These are phyloP conservation scores for Kwoniella pini DNA, from an alignment of 768 basidiomycete species.

Conservation along the genomic window DNA sequence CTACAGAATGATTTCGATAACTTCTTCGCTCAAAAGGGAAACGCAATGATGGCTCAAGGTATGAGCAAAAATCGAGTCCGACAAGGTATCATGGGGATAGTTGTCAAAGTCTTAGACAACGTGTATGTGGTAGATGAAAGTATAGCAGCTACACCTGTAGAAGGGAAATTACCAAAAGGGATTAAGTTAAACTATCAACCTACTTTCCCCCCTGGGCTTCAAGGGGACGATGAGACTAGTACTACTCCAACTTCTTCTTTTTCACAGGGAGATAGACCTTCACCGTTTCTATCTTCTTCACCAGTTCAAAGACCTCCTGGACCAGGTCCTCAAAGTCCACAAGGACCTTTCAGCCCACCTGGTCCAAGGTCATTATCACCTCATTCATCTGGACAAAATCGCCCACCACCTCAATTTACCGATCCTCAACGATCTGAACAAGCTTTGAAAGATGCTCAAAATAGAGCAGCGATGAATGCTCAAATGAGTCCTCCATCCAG, in stretches of 20 bases:
- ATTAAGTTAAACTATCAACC: slow-evolving; percentile 5
- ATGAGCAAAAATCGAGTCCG: neutral
- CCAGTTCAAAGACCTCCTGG: neutral
- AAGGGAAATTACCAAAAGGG: slow-evolving; percentile 10
- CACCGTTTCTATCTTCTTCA: neutral
- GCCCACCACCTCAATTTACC: neutral
- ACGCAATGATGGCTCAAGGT: neutral
- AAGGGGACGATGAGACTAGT: neutral
- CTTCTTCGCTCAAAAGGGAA: neutral
- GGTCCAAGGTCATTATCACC: neutral
- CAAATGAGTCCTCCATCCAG: neutral
- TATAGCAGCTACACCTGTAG: neutral
- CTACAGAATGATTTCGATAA: slow-evolving; percentile 1
- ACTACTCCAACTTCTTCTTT: neutral
- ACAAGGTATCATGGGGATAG: neutral
- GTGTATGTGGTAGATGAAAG: slow-evolving; percentile 17
- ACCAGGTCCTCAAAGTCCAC: neutral
- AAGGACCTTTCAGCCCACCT: neutral
- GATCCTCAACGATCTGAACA: slow-evolving; percentile 3
- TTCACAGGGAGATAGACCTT: neutral
- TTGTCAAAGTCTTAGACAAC: neutral
- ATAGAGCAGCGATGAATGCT: neutral
- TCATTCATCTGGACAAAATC: neutral
- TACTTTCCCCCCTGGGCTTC: neutral
- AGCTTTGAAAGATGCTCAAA: neutral